Evolutionary conservation across 2,329 filamentous ascomycete genomes (phyloP).

Genomic region (Ciborinia camelliae): DNA sequence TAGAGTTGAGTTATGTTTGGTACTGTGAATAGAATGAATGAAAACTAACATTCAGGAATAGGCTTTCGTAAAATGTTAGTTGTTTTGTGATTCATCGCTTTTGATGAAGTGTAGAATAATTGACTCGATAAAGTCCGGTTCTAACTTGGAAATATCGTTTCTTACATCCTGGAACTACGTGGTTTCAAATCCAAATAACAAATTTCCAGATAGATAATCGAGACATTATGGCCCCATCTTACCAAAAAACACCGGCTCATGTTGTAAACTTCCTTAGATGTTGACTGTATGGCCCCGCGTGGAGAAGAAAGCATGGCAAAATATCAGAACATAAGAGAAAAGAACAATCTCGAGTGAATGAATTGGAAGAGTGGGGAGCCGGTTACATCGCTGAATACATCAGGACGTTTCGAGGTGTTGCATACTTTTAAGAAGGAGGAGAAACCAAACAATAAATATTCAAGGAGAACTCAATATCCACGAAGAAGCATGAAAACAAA

Average conservation of each 20-base stretch:
- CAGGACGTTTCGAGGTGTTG: accelerated
- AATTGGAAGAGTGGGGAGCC: neutral
- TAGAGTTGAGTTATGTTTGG: neutral
- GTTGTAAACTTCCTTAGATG: neutral
- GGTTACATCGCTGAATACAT: accelerated
- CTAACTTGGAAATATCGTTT: neutral
- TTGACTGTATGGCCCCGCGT: neutral
- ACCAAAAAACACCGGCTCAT: neutral
- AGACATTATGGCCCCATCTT: neutral
- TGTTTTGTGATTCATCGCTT: neutral
- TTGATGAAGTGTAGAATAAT: neutral
- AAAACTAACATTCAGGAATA: neutral
- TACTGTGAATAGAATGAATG: neutral
- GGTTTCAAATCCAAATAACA: no score
- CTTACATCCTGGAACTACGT: neutral
- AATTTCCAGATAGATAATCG: neutral
- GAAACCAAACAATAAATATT: neutral
- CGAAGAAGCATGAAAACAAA: neutral
- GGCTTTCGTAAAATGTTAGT: neutral
- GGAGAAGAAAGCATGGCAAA: neutral
- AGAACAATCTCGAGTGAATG: neutral
- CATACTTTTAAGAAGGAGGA: no score
- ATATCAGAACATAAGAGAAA: neutral
- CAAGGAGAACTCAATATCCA: neutral
- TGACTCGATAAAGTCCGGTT: neutral